Conservation (phyloP, 2,329 filamentous ascomycete species). For the Penicillium sclerotigenum region DNA sequence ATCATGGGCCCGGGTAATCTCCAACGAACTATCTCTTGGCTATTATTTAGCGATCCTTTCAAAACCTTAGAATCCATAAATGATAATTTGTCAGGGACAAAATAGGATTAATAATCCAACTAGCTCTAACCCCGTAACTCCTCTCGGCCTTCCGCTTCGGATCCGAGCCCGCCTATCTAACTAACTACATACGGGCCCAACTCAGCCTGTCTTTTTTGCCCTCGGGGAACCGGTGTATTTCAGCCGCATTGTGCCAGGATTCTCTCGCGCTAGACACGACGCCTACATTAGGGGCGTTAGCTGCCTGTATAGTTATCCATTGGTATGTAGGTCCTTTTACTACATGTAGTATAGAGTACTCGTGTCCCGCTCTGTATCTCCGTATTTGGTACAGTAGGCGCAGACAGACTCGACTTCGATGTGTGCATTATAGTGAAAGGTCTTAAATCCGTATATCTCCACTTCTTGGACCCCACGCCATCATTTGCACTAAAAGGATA, state of each 20-base stretch:
- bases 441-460: slow-evolving; percentile 1
- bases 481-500: not conserved
- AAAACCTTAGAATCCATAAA: not conserved
- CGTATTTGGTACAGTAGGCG: not conserved
- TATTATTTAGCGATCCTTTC: not conserved
- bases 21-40: not conserved
- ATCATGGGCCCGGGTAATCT: slow-evolving; percentile 3
- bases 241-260: not conserved
- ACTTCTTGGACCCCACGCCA: slow-evolving; percentile 6
- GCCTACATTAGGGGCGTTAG: not conserved
- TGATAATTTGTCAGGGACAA: not conserved
- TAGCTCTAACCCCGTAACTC: not conserved
- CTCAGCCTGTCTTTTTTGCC: not conserved
- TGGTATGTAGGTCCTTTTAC: not conserved
- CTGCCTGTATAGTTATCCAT: not conserved
- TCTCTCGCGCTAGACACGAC: slow-evolving; percentile 2
- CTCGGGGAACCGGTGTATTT: not conserved
- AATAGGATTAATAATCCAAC: not conserved
- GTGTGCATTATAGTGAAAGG: not conserved
- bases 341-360: not conserved
- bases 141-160: slow-evolving; percentile 1
- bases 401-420: not conserved
- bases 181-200: not conserved
- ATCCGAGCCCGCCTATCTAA: not conserved
- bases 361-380: not conserved